Evolutionary conservation across 73 alveolate species (phyloP), one percentile per base, ranked within the genome.

Genomic region (Paramecium primaurelia): DNA sequence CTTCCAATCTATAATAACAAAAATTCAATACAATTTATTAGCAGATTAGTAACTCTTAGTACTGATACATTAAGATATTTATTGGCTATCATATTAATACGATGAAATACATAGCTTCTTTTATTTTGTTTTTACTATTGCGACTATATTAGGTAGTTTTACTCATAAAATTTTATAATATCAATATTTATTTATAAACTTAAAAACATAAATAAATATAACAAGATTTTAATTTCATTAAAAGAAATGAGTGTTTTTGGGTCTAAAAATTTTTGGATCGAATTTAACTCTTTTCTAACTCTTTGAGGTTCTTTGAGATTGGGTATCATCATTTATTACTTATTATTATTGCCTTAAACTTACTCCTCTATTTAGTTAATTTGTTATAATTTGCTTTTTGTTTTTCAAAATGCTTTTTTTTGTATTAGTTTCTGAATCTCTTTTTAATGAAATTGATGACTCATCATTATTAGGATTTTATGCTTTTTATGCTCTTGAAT

Each of bases 181-280:
- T 54, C 69, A 54, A 54, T 54, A 54, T 54, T 54, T 54, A 54
- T 54, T 64, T 64, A 64, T 64, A 64, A 64, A 34, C 20, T 64
- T 25, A 64, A 64, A 28, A 22, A 34, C 84, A 64, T 32, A 64
- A 25, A 32, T 34, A 28, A 34, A 64, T 28, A 54, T 18, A 54
- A 54, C 69, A 54, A 54, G 69, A 54, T 64, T 64, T 32, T 28
- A 64, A 32, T 64, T 64, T 64, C 84, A 64, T 64, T 64, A 64
- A 14, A 64, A 64, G 84, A 64, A 64, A 26, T 64, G 84, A 64
- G 84, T 75, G 12, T 80, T 80, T 80, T 80, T 80, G 10, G 91
- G 54, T 80, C 91, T 80, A 36, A 80, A 80, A 18, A 80, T 80
- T 80, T 80, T 80, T 16, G 91, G 91, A 49, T 80, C 91, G 73